These are phyloP conservation scores for Globisporangium heterothallicum DNA, from an alignment of 352 stramenopile species.

Conservation along the genomic window DNA sequence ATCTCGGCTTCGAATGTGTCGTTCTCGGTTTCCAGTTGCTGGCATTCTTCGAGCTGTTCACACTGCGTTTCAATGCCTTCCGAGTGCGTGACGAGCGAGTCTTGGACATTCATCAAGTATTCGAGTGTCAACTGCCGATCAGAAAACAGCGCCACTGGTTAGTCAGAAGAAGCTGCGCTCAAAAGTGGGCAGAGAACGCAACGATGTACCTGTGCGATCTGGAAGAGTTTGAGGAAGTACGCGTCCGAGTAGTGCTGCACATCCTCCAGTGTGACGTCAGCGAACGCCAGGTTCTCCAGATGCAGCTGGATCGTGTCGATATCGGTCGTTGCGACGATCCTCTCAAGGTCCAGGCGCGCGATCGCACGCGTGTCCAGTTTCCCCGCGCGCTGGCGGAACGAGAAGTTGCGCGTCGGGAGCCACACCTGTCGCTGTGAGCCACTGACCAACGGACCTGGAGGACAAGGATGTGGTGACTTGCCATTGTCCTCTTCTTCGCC, in stretches of 20 bases:
- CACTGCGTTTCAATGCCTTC: constrained; percentile 67
- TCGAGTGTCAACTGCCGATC: constrained; percentile 64
- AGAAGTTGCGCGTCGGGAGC: constrained; percentile 65
- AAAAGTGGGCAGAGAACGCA: background rate
- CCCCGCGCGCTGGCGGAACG: constrained; percentile 64
- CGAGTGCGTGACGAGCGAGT: constrained; percentile 65
- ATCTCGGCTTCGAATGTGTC: constrained; percentile 54
- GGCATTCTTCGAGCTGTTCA: constrained; percentile 52
- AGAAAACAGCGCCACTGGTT: background rate
- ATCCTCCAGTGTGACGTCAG: constrained; percentile 76
- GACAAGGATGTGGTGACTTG: background rate
- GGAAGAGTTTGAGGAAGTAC: constrained; percentile 85
- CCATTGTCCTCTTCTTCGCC: background rate
- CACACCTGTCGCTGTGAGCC: constrained; percentile 39
- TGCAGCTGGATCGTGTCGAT: constrained; percentile 70
- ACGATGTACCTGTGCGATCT: constrained; percentile 61
- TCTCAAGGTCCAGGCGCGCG: constrained; percentile 58
- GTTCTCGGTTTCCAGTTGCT: constrained; percentile 60
- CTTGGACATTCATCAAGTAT: constrained; percentile 80
- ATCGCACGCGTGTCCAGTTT: constrained; percentile 75
- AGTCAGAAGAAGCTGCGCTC: no score
- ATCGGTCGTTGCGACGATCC: constrained; percentile 71
- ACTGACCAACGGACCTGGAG: background rate
- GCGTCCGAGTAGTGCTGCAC: constrained; percentile 81
- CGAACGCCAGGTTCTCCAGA: constrained; percentile 77